These are phyloP conservation scores for Arabis hirsuta DNA, from an alignment of 345 rosid species.

Conservation along the genomic window DNA sequence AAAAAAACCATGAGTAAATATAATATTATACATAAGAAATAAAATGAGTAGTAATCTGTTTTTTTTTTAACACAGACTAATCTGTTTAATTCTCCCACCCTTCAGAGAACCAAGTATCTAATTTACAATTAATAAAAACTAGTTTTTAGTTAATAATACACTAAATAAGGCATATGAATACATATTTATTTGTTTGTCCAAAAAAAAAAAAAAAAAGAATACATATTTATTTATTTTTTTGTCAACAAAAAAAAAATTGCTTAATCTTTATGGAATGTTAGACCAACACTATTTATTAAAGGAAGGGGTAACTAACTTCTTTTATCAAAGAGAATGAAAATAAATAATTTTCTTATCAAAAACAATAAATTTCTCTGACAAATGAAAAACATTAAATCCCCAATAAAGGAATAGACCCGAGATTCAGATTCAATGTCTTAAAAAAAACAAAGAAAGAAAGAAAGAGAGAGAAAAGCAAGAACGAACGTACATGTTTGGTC, in stretches of 20 bases:
- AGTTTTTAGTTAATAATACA: not conserved
- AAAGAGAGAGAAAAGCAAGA: slow-evolving; percentile 8
- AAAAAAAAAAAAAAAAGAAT: no score
- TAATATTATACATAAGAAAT: no score
- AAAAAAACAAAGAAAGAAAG: slow-evolving; percentile 22
- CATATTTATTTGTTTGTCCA: no score
- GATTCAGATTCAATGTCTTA: slow-evolving; percentile 41
- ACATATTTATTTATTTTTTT: no score
- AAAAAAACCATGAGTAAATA: slow-evolving; percentile 13
- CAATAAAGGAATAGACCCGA: slow-evolving; percentile 30
- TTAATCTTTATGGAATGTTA: not conserved
- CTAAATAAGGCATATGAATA: not conserved
- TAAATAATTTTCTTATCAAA: not conserved
- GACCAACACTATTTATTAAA: not conserved
- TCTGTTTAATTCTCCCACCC: slow-evolving; percentile 4
- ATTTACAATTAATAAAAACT: not conserved
- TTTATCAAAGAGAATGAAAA: slow-evolving; percentile 3
- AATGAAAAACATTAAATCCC: slow-evolving; percentile 17
- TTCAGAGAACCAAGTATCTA: not conserved
- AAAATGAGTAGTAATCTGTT: slow-evolving; percentile 41
- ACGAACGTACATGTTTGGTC: slow-evolving; percentile 72
- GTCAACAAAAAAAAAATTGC: not conserved
- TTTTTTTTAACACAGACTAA: not conserved
- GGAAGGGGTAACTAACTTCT: not conserved
- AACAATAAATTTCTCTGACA: slow-evolving; percentile 5